Base-by-base conservation (phyloP, 2,329 filamentous ascomycete species). In the Monilinia laxa region DNA sequence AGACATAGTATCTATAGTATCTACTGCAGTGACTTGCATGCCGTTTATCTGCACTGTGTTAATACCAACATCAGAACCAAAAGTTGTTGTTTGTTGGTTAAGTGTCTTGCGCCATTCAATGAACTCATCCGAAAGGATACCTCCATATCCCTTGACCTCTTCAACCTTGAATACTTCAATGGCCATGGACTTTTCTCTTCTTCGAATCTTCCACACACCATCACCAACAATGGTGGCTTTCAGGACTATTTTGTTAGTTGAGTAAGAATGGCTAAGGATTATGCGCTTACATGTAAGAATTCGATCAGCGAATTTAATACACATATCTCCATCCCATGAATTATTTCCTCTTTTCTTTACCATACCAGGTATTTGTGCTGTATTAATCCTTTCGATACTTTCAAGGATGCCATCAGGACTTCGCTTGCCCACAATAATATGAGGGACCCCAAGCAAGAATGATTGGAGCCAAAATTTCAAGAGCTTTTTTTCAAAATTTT, bases 401-500 rank as follows among this genome's bases (percentile, higher is more conserved):
- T 83, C 82, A 28, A 99, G 81, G 64, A 91, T 84, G 10, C 95
- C 94, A 65, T 88, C 75, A 66, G 84, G 86, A 45, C 85, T 88
- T 58, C 95, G 88, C 77, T 95, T 97, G 0, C 95, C 95, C 40
- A 99, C 90, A 56, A 97, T 87, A 71, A 99, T 92, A 71, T 89
- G 95, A 0, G 93, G 92, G 0, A 98, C 93, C 52, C 94, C 94
- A 2, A 99, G 87, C 2, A 99, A 83, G 75, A 97, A 99, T 0
- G 91, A 96, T 78, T 98, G 95, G 18, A 94, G 92, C 95, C 95
- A 99, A 79, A 94, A 97, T 75, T 96, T 96, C 78, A 96, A 85
- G 65, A 98, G 84, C 77, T 98, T 98, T 59, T 91, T 86, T 78
- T 97, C 91, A 76, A 94, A 97, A 70, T 87, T 90, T 25, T 89